Conservation (phyloP, 75 land plant species). For the Cryptomeria japonica region DNA sequence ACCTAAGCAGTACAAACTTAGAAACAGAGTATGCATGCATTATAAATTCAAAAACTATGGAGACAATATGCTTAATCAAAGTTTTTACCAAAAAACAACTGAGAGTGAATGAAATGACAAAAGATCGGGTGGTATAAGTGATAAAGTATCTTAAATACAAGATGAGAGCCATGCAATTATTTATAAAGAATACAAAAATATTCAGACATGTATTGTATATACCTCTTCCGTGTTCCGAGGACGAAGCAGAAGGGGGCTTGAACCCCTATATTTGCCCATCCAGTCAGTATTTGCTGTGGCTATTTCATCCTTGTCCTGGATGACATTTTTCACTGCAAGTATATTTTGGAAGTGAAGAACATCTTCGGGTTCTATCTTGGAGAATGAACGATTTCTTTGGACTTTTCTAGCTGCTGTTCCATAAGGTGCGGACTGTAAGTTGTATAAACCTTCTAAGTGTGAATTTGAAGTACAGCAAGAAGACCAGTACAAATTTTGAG, state of each 20-base stretch:
- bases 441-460: neutral
- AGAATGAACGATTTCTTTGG: constrained; percentile 53
- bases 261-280: constrained; percentile 85
- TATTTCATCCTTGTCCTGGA: constrained; percentile 77
- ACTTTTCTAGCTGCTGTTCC: constrained; percentile 26
- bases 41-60: neutral
- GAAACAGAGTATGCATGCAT: neutral
- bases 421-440: constrained; percentile 12
- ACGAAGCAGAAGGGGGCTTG: constrained; percentile 79
- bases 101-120: neutral
- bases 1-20: neutral
- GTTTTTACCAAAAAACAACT: neutral
- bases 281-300: constrained; percentile 81
- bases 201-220: neutral
- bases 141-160: neutral
- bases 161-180: neutral
- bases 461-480: neutral
- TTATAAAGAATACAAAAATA: constrained; percentile 3
- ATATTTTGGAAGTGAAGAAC: constrained; percentile 56
- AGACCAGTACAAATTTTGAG: neutral
- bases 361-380: constrained; percentile 57
- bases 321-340: constrained; percentile 75
- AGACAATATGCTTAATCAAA: neutral
- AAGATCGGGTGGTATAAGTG: neutral
- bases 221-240: constrained; percentile 85